Percentiles rank a stretch among this genome's conserved stretches.
Conservation (phyloP, 352 stramenopile species). For the Globisporangium solare region DNA sequence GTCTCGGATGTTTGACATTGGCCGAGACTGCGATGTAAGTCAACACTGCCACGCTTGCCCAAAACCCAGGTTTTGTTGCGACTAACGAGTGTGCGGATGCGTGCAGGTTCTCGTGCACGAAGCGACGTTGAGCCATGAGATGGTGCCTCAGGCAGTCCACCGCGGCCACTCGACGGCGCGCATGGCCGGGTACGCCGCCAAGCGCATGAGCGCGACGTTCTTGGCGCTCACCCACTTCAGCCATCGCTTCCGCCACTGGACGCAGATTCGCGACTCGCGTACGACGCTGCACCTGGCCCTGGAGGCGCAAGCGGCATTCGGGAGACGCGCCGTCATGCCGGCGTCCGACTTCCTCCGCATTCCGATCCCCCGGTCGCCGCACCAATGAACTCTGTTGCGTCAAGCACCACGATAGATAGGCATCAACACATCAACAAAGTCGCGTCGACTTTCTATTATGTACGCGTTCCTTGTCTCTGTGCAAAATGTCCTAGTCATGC, state of each 20-base stretch:
- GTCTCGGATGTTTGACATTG: conserved; percentile 73
- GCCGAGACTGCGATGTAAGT: conserved; percentile 66
- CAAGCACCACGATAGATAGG: no score
- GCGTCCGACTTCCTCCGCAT: conserved; percentile 81
- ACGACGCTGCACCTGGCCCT: conserved; percentile 68
- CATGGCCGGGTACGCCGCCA: conserved; percentile 73
- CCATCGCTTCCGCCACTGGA: conserved; percentile 76
- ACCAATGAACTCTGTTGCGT: conserved; percentile 11
- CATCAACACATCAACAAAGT: no score
- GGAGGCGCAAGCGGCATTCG: conserved; percentile 67
- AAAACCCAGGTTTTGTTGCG: no score
- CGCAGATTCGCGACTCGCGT: conserved; percentile 21
- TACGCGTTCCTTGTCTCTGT: no score
- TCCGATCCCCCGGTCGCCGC: conserved; percentile 46
- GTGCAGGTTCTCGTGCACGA: conserved; percentile 82
- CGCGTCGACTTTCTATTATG: no score
- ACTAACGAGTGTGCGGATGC: not conserved
- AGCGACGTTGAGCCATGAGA: conserved; percentile 72
- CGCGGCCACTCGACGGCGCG: conserved; percentile 76
- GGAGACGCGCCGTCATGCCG: conserved; percentile 52
- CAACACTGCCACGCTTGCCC: no score
- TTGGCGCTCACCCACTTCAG: conserved; percentile 85
- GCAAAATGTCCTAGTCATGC: no score
- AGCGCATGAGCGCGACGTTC: conserved; percentile 70
- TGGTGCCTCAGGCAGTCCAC: conserved; percentile 60